phyloP scores from a whole-genome alignment of 2,329 filamentous ascomycete species.

The Tolypocladium tropicale region DNA sequence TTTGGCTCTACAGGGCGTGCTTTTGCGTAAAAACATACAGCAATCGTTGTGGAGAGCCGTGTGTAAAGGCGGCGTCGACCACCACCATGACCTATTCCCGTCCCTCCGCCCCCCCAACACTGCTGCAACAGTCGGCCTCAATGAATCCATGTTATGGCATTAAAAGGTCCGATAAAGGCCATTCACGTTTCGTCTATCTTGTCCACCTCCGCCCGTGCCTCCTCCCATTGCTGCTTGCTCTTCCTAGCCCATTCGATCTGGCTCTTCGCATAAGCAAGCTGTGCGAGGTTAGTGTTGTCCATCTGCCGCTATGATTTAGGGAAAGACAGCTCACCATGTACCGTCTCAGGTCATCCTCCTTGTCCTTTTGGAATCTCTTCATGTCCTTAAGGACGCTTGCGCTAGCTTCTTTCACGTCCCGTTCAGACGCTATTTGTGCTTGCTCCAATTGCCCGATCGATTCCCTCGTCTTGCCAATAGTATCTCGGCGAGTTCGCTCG shows the following conservation, averaged over 20 bases:
- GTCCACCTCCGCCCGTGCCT: constrained; percentile 75
- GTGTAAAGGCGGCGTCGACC: neutral
- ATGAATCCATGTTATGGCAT: neutral
- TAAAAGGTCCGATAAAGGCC: no score
- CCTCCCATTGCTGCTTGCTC: constrained; percentile 83
- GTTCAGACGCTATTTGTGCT: constrained; percentile 76
- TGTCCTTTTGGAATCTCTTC: constrained; percentile 86
- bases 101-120: neutral
- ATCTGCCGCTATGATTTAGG: neutral
- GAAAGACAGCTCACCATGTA: constrained; percentile 70
- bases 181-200: constrained; percentile 63
- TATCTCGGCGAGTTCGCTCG: constrained; percentile 81
- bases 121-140: neutral
- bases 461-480: constrained; percentile 92
- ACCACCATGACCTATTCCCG: no score
- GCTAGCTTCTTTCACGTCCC: constrained; percentile 90
- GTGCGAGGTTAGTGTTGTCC: constrained; percentile 11
- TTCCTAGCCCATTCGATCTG: constrained; percentile 93
- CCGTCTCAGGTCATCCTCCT: constrained; percentile 83
- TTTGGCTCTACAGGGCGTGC: neutral
- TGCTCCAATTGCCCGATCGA: constrained; percentile 79
- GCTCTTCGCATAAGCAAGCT: constrained; percentile 87
- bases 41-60: neutral
- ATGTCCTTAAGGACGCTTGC: constrained; percentile 80
- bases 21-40: neutral